These are phyloP conservation scores for Bipolaris zeicola DNA, from an alignment of 2,329 filamentous ascomycete species.

Conservation along the genomic window DNA sequence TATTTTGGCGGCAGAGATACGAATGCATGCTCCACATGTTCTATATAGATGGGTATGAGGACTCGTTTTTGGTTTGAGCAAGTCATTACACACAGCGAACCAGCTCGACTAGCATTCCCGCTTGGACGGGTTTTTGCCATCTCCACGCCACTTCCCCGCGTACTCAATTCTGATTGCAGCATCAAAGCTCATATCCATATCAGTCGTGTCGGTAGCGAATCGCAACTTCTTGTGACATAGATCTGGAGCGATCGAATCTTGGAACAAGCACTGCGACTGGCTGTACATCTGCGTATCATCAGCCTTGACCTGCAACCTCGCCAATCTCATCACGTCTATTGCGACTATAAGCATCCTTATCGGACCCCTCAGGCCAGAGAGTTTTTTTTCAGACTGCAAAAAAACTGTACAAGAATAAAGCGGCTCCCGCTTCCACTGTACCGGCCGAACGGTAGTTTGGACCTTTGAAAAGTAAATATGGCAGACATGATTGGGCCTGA, in stretches of 20 bases:
- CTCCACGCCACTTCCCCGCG: conserved; percentile 14
- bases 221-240: conserved; percentile 12
- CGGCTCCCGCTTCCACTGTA: not conserved
- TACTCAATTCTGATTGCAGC: no score
- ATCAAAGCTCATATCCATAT: conserved; percentile 4
- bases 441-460: not conserved
- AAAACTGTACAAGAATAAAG: not conserved
- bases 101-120: conserved; percentile 9
- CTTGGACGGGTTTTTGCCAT: conserved; percentile 8
- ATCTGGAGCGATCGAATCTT: conserved; percentile 5
- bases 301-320: conserved; percentile 24
- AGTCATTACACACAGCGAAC: conserved; percentile 8
- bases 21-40: conserved; percentile 13
- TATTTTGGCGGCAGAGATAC: conserved; percentile 35
- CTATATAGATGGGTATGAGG: conserved; percentile 18
- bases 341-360: no score
- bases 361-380: no score
- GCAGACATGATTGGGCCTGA: conserved; percentile 54
- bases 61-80: conserved; percentile 5
- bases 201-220: conserved; percentile 14
- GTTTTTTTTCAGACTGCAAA: not conserved
- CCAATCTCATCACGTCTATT: conserved; percentile 20
- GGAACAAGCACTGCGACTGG: conserved; percentile 9
- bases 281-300: conserved; percentile 19
- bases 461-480: conserved; percentile 8